Evolutionary conservation across 768 basidiomycete genomes (phyloP), one percentile per base, ranked within the genome.

Genomic region (Naganishia antarctica): DNA sequence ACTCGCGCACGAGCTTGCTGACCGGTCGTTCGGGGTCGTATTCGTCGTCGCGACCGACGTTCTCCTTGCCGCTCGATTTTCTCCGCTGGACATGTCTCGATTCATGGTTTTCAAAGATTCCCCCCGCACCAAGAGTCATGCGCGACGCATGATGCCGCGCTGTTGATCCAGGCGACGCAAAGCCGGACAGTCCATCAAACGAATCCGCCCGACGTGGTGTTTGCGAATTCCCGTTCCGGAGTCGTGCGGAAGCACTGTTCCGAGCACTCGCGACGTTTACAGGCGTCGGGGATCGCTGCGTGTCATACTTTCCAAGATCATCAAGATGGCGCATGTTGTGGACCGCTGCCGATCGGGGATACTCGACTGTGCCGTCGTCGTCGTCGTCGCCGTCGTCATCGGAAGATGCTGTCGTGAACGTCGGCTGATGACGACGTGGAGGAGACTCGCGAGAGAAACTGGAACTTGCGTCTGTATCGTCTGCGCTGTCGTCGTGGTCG

Each of bases 131-230:
- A 16, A 96, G 82, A 0, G 92, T 94, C 61, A 94, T 81, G 1
- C 85, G 89, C 68, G 88, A 90, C 26, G 90, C 91, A 77, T 96
- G 92, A 76, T 96, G 92, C 0, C 86, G 89, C 12, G 85, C 85
- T 0, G 91, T 93, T 0, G 89, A 91, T 64, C 90, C 70, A 1
- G 75, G 75, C 61, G 70, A 71, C 3, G 69, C 70, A 12, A 61
- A 70, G 3, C 70, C 63, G 60, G 68, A 71, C 37, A 70, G 59
- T 32, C 50, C 28, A 31, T 51, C 50, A 40, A 40, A 40, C 37
- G 37, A 51, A 31, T 37, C 50, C 50, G 8, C 37, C 37, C 37
- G n/a, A n/a, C n/a, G n/a, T n/a, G n/a, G n/a, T n/a, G n/a, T n/a
- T n/a, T n/a, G n/a, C n/a, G n/a, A n/a, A n/a, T n/a, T n/a, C n/a